Base-by-base conservation (phyloP, 1,284 basidiomycete species). In the Limonomyces culmigenus region DNA sequence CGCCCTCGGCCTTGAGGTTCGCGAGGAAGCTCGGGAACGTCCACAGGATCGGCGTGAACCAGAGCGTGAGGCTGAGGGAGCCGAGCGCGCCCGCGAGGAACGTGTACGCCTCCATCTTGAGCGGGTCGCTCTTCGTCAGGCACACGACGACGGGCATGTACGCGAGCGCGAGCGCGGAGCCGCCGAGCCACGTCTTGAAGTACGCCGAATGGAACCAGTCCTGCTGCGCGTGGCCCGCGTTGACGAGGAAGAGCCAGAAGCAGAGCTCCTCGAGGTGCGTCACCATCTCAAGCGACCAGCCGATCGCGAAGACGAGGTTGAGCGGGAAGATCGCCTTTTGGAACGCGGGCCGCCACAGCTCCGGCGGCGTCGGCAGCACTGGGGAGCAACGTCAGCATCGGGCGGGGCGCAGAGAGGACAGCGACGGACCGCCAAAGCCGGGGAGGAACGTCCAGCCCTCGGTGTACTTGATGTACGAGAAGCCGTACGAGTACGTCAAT, bases 191-290 rank as follows among this genome's bases (percentile, higher is more conserved):
- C 3, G 56, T 56, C 47, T 65, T 75, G 60, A 81, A 85, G 45
- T 80, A 80, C 20, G 56, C 41, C 44, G 69, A 78, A n/a, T 56
- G 55, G 56, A 85, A 84, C 80, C 80, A 85, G 45, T 79, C 67
- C 45, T 69, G 68, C 41, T 74, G 68, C 1, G 53, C 51, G 0
- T 71, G 62, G 10, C 65, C 59, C 1, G 75, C 60, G 41, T 76
- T 76, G 34, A 84, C 58, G 27, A 85, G 67, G 58, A 81, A 85
- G 13, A 81, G 55, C 79, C 80, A 85, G 50, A 85, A 85, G 45
- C 76, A 83, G 1, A 85, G 61, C 46, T 85, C 77, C 69, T 84
- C 80, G 42, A 84, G 52, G 51, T 84, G 79, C 0, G 78, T 77
- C 6, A 80, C 66, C 80, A 83, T 70, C 54, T 84, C 81, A 27